A percentile compares a stretch with the other conserved stretches of the same genome.
Evolutionary conservation across 768 basidiomycete species (phyloP).

Genomic region (Imleria badia): DNA sequence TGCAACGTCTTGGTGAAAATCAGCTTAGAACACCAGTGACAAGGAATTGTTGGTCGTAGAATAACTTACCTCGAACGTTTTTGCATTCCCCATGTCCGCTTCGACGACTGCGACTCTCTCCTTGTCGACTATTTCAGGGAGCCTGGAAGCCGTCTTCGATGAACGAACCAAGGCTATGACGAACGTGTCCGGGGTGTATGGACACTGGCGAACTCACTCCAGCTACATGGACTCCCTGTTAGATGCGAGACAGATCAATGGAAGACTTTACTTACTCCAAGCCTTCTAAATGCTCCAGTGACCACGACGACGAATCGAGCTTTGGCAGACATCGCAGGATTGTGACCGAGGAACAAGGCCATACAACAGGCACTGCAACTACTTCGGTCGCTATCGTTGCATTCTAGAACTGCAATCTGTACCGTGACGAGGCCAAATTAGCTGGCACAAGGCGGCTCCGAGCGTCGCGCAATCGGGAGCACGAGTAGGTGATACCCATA

Average conservation of each 20-base stretch:
- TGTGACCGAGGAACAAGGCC: background rate
- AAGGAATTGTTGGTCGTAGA: background rate
- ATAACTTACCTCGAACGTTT: background rate
- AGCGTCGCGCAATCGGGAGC: too few species aligned
- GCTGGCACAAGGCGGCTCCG: background rate
- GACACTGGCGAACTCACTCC: conserved; percentile 3
- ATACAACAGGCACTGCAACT: background rate
- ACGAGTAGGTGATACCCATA: background rate
- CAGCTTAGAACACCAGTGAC: background rate
- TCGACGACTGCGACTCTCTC: conserved; percentile 1
- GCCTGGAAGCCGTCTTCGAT: background rate
- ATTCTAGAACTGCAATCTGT: too few species aligned
- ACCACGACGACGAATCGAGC: conserved; percentile 1
- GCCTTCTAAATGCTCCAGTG: conserved; percentile 6
- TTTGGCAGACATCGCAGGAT: background rate
- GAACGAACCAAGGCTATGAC: conserved; percentile 4
- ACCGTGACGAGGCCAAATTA: too few species aligned
- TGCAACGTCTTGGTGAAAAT: background rate
- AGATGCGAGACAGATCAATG: background rate
- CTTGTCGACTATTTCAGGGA: background rate
- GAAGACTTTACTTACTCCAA: background rate
- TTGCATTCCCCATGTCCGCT: conserved; percentile 2
- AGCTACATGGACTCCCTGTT: background rate
- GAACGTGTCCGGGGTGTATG: background rate
- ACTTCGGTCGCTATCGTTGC: too few species aligned